These are phyloP conservation scores for Pythium myriotylum DNA, from an alignment of 352 stramenopile genomes.

Conservation along the genomic window DNA sequence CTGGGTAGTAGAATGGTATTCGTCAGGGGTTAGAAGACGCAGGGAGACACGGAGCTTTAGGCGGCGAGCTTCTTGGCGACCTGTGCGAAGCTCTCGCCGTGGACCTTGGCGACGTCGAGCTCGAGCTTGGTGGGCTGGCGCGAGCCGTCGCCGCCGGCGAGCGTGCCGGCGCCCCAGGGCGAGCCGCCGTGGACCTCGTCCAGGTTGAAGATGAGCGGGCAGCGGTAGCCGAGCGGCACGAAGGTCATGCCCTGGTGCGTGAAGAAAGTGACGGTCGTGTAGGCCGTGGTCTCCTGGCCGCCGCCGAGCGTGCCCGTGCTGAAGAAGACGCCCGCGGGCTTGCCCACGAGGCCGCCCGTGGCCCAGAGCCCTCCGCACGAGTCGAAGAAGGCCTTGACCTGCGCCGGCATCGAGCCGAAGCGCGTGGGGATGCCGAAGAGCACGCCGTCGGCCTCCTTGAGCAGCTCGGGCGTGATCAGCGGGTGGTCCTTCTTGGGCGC, in stretches of 20 bases:
- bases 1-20: background rate
- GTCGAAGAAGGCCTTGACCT: no score
- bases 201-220: slow-evolving; percentile 45
- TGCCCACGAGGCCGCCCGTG: slow-evolving; percentile 59
- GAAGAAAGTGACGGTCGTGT: slow-evolving; percentile 67
- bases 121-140: slow-evolving; percentile 83
- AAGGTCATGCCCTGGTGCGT: slow-evolving; percentile 83
- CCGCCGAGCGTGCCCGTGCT: no score
- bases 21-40: no score
- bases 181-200: slow-evolving; percentile 55
- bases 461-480: slow-evolving; percentile 54
- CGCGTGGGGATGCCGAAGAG: slow-evolving; percentile 88
- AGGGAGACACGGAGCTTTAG: slow-evolving; percentile 20
- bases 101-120: slow-evolving; percentile 63
- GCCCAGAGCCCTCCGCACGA: slow-evolving; percentile 62
- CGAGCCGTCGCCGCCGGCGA: slow-evolving; percentile 65
- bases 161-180: slow-evolving; percentile 65
- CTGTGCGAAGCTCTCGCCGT: slow-evolving; percentile 83
- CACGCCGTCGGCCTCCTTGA: slow-evolving; percentile 82
- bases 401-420: slow-evolving; percentile 67
- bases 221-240: slow-evolving; percentile 63
- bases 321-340: slow-evolving; percentile 74
- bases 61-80: slow-evolving; percentile 80
- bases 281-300: no score
- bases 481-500: slow-evolving; percentile 73